Conservation (phyloP, 331 rosid genomes). For the Pyrus hybrid region DNA sequence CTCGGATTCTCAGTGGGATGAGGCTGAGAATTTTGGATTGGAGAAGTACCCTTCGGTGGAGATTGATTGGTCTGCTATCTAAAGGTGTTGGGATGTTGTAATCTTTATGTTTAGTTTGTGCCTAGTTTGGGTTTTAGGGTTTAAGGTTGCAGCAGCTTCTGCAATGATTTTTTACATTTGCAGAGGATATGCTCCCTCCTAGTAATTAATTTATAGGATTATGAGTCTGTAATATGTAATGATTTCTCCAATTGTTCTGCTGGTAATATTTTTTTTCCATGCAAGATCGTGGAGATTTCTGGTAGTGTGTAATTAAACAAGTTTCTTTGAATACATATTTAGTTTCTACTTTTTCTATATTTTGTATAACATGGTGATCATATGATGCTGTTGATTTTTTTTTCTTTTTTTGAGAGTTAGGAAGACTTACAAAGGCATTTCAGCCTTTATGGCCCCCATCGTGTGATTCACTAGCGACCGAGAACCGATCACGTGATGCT, state of each 20-base stretch:
- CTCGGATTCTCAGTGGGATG: conserved; percentile 40
- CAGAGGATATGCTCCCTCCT: conserved; percentile 33
- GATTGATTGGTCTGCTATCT: conserved; percentile 83
- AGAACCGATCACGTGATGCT: too few relatives aligned
- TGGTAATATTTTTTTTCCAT: conserved; percentile 40
- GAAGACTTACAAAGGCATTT: too few relatives aligned
- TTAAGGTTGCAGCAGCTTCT: conserved; percentile 26
- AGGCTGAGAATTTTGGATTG: conserved; percentile 37
- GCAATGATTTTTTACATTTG: conserved; percentile 65
- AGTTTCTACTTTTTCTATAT: neutral
- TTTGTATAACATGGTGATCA: neutral
- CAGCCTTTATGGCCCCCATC: too few relatives aligned
- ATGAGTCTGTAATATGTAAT: conserved; percentile 4
- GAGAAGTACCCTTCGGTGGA: conserved; percentile 78
- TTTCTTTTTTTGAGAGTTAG: neutral
- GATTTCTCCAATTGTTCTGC: conserved; percentile 36
- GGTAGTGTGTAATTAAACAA: conserved; percentile 16
- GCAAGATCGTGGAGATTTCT: conserved; percentile 23
- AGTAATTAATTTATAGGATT: neutral
- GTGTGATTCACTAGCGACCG: too few relatives aligned
- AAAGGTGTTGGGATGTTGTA: conserved; percentile 1
- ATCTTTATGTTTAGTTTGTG: neutral
- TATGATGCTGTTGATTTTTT: neutral
- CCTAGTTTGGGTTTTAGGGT: neutral
- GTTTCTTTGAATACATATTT: conserved; percentile 4